A percentile compares a stretch with the other conserved stretches of the same genome.
Evolutionary conservation across 805 yeast genomes (phyloP).

Genomic region (Candida koratica): DNA sequence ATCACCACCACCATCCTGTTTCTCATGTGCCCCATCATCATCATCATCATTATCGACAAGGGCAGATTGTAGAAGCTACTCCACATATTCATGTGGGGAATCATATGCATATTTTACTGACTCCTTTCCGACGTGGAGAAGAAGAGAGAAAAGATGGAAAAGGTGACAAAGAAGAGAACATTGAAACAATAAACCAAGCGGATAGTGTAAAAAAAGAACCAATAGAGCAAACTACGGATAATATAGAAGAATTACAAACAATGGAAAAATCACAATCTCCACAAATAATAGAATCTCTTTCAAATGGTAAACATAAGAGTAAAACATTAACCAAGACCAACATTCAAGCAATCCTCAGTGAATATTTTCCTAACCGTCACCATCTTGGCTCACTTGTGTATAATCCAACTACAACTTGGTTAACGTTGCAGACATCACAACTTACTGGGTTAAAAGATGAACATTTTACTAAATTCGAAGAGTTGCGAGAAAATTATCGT

Average conservation of each 20-base stretch:
- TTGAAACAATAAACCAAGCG: background rate
- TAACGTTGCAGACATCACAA: constrained; percentile 31
- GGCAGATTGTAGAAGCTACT: constrained; percentile 4
- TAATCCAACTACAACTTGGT: constrained; percentile 50
- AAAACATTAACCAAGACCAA: constrained; percentile 14
- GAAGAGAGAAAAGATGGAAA: background rate
- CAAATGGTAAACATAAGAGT: background rate
- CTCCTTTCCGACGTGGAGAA: no score
- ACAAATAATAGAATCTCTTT: background rate
- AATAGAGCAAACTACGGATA: background rate
- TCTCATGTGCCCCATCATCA: constrained; percentile 1
- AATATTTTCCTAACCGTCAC: constrained; percentile 28
- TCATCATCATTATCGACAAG: constrained; percentile 10
- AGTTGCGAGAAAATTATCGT: constrained; percentile 25
- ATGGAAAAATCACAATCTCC: background rate
- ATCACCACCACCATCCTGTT: constrained; percentile 12
- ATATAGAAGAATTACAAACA: background rate
- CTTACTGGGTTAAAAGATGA: constrained; percentile 31
- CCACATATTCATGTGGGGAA: constrained; percentile 14
- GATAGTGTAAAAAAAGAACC: background rate
- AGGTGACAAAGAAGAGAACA: background rate
- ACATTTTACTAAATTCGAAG: constrained; percentile 26
- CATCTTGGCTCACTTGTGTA: constrained; percentile 57
- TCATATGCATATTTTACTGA: constrained; percentile 11
- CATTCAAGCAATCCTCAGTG: constrained; percentile 20